Evolutionary conservation across 1,284 basidiomycete genomes (phyloP), one percentile per base, ranked within the genome.

Genomic region (Pseudozyma sp.): DNA sequence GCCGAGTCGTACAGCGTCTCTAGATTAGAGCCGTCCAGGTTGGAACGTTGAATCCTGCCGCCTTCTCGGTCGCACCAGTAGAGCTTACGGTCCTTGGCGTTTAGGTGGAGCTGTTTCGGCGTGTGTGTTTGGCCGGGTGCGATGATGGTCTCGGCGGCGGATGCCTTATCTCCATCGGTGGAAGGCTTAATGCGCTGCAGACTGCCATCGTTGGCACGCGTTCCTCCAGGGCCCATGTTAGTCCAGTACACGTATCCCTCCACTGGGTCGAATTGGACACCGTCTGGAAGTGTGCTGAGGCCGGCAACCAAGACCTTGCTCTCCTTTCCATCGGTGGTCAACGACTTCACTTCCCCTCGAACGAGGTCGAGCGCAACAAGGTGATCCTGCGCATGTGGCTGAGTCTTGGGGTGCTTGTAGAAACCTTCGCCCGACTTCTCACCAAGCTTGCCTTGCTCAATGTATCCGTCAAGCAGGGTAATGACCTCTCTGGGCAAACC

Each of bases 41-140:
- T 42, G 40, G 13, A 42, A 13, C 40, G 40, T n/a, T 42, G 40
- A 42, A 42, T 42, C n/a, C 40, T 42, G n/a, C 40, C 40, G 12
- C 40, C 40, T n/a, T 42, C 40, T 42, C 40, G 40, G n/a, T 42
- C 40, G 40, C 40, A 42, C 40, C 40, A 42, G 40, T 42, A 42
- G 13, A 42, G 40, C n/a, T 42, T 42, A n/a, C 40, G 40, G 12
- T 42, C 40, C 40, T 42, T 42, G 13, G 40, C 40, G n/a, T 42
- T 42, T 3, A 42, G 40, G 40, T 42, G 40, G 13, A 42, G 40
- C n/a, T 42, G 40, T n/a, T 42, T 42, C 4, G 40, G 40, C 40
- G 40, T 42, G n/a, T 42, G 40, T n/a, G 40, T 42, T n/a, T 42
- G 40, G 8, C 40, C 40, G 12, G 40, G 40, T 42, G 12, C 13